phyloP scores from a whole-genome alignment of 202 grass and related monocot genomes.

The Digitaria exilis region DNA sequence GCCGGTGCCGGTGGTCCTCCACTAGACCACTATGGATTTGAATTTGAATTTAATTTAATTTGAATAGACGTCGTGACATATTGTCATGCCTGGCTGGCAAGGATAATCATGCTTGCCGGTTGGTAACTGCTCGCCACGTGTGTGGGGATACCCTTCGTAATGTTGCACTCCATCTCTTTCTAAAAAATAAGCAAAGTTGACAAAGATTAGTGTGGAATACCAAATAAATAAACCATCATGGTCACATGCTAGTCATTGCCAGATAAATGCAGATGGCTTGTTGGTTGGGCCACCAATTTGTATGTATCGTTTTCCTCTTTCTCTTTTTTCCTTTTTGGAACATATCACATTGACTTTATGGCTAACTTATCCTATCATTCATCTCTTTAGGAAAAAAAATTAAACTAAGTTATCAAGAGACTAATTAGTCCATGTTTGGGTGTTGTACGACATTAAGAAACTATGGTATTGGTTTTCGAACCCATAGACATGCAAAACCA shows the following conservation, averaged over 20 bases:
- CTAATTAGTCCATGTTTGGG: no score
- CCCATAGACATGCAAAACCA: no score
- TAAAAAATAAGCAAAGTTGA: neutral
- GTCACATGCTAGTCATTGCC: neutral
- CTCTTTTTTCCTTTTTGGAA: neutral
- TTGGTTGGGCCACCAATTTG: neutral
- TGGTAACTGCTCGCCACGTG: neutral
- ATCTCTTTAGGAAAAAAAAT: no score
- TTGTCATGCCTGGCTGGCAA: neutral
- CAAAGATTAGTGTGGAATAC: neutral
- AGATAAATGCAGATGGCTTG: neutral
- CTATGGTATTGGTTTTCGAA: no score
- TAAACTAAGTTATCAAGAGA: no score
- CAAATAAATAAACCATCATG: neutral
- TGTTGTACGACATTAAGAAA: no score
- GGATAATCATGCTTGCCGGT: neutral
- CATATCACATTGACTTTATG: no score
- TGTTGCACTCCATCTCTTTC: neutral
- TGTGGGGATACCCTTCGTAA: neutral
- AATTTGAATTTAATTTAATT: neutral
- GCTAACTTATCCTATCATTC: no score
- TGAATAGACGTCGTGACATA: neutral
- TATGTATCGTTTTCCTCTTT: neutral
- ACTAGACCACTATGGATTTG: neutral
- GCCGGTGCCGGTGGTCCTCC: neutral